These are phyloP conservation scores for Yamadazyma sp. DNA, from an alignment of 1,139 yeast species.

Conservation along the genomic window DNA sequence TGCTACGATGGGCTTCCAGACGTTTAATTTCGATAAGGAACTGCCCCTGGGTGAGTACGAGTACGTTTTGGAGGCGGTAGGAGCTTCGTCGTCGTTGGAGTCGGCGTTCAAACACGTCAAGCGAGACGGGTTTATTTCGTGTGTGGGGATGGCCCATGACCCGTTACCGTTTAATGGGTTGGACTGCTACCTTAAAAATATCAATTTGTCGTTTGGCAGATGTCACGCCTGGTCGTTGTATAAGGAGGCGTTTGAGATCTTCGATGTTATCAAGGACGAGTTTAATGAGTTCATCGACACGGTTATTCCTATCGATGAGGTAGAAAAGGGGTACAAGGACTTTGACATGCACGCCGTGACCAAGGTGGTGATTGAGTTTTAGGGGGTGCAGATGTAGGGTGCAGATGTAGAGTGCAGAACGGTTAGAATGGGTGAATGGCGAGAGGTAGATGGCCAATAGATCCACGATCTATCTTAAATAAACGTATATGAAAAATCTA, in stretches of 20 bases:
- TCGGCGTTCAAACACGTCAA: conserved; percentile 56
- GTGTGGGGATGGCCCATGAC: conserved; percentile 64
- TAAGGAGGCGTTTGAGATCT: conserved; percentile 51
- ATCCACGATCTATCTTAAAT: too few relatives aligned
- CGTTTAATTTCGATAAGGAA: conserved; percentile 37
- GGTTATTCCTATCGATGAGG: conserved; percentile 43
- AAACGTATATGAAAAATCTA: too few relatives aligned
- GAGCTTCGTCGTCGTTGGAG: conserved; percentile 49
- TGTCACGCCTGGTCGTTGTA: conserved; percentile 63
- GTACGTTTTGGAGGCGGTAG: conserved; percentile 60
- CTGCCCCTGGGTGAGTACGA: conserved; percentile 38
- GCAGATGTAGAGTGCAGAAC: too few relatives aligned
- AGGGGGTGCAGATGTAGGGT: background rate
- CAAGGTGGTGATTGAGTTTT: conserved; percentile 50
- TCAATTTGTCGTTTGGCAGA: conserved; percentile 61
- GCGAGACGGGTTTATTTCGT: conserved; percentile 57
- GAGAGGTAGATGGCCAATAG: too few relatives aligned
- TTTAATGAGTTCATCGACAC: conserved; percentile 52
- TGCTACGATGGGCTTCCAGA: conserved; percentile 42
- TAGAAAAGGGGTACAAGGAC: conserved; percentile 46
- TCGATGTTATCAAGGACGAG: conserved; percentile 42
- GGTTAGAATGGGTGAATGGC: too few relatives aligned
- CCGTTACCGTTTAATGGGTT: conserved; percentile 57
- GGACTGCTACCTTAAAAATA: conserved; percentile 58
- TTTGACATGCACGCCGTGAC: conserved; percentile 57